These are phyloP conservation scores for Guillardia theta DNA, from an alignment of 78 protist species.

Conservation along the genomic window DNA sequence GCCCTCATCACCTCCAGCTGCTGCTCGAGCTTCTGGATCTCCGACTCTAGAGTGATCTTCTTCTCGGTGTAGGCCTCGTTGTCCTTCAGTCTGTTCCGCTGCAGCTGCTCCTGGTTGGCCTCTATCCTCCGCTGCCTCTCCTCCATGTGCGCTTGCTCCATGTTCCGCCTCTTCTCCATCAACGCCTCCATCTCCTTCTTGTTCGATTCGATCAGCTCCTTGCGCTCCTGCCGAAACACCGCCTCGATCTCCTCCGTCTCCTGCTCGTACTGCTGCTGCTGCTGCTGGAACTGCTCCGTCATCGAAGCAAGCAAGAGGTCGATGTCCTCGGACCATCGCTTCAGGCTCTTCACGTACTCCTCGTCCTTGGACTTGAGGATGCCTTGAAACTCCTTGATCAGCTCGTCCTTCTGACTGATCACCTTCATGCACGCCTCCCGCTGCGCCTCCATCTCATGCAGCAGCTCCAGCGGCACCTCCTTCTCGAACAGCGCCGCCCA, in stretches of 20 bases:
- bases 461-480: slow-evolving; percentile 47
- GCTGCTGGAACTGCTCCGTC: neutral
- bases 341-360: slow-evolving; percentile 66
- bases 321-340: slow-evolving; percentile 65
- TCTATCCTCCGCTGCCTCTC: slow-evolving; percentile 42
- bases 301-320: slow-evolving; percentile 55
- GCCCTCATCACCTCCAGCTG: slow-evolving; percentile 65
- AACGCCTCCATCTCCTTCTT: slow-evolving; percentile 34
- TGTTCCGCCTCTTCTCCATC: slow-evolving; percentile 38
- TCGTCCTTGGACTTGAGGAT: slow-evolving; percentile 68
- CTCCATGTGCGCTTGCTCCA: slow-evolving; percentile 56
- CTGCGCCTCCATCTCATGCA: slow-evolving; percentile 35
- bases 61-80: slow-evolving; percentile 66
- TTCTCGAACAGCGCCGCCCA: slow-evolving; percentile 49
- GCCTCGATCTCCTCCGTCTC: slow-evolving; percentile 69
- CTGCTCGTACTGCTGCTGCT: slow-evolving; percentile 27
- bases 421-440: slow-evolving; percentile 37
- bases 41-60: slow-evolving; percentile 63
- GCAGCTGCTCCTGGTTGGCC: slow-evolving; percentile 51
- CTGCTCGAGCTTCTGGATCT: slow-evolving; percentile 66
- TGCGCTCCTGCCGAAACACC: slow-evolving; percentile 64
- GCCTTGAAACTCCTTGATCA: slow-evolving; percentile 56
- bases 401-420: slow-evolving; percentile 26
- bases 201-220: slow-evolving; percentile 35
- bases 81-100: slow-evolving; percentile 48